Evolutionary conservation across 441 rosid genomes (phyloP).

Genomic region (Aleurites moluccanus): DNA sequence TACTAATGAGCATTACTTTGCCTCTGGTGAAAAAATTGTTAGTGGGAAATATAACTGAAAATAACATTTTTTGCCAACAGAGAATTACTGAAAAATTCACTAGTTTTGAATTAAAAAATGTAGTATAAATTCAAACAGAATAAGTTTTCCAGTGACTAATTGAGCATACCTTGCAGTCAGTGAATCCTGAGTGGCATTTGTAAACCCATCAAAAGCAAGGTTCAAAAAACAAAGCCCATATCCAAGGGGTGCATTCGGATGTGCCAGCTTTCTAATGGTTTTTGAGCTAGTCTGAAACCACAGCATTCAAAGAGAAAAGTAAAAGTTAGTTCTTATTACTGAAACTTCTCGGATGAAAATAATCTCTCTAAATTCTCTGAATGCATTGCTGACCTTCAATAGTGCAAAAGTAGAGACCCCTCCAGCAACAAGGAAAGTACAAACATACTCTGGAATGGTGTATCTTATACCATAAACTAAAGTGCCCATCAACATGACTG

Average conservation of each 20-base stretch:
- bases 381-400: slow-evolving; percentile 56
- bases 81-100: background rate
- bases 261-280: slow-evolving; percentile 88
- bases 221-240: slow-evolving; percentile 87
- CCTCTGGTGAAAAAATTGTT: no score
- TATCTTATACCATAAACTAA: slow-evolving; percentile 85
- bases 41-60: background rate
- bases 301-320: background rate
- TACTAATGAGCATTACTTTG: background rate
- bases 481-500: slow-evolving; percentile 94
- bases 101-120: background rate
- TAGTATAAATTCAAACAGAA: background rate
- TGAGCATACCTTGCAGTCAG: slow-evolving; percentile 57
- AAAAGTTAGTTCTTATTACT: background rate
- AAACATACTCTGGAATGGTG: slow-evolving; percentile 74
- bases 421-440: slow-evolving; percentile 89
- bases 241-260: slow-evolving; percentile 93
- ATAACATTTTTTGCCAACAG: background rate
- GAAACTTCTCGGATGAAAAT: background rate
- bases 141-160: background rate
- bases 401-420: slow-evolving; percentile 89
- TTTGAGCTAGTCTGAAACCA: slow-evolving; percentile 79
- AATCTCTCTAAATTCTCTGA: background rate
- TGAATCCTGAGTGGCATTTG: slow-evolving; percentile 97
- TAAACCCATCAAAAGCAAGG: slow-evolving; percentile 95